Conservation (phyloP, 495 filamentous ascomycete genomes). For the Podospora sp. region DNA sequence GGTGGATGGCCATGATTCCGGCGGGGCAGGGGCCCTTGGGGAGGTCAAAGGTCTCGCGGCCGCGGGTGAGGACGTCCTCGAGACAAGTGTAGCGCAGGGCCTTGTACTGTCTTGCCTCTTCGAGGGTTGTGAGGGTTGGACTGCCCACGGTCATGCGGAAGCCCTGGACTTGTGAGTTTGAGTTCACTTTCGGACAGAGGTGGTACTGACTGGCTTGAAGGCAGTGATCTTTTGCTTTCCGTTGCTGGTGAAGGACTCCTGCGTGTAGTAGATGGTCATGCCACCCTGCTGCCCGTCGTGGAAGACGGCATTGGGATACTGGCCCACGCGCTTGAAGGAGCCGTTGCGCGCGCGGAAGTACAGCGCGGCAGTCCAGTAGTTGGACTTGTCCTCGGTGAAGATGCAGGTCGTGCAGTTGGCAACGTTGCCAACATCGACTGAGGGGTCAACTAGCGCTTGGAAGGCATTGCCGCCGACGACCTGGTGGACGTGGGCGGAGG, state of each 20-base stretch:
- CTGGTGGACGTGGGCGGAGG: slow-evolving; percentile 50
- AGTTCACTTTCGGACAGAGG: neutral
- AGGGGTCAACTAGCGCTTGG: slow-evolving; percentile 43
- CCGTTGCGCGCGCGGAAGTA: slow-evolving; percentile 52
- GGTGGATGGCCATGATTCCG: slow-evolving; percentile 51
- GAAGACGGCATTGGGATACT: slow-evolving; percentile 34
- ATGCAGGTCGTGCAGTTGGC: slow-evolving; percentile 32
- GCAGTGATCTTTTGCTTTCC: slow-evolving; percentile 41
- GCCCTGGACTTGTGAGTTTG: slow-evolving; percentile 32
- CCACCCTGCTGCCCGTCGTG: slow-evolving; percentile 41
- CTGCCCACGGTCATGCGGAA: slow-evolving; percentile 55
- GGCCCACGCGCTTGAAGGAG: slow-evolving; percentile 43
- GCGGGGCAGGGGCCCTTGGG: slow-evolving; percentile 44
- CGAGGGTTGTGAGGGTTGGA: slow-evolving; percentile 28
- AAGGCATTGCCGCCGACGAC: slow-evolving; percentile 53
- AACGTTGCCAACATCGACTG: slow-evolving; percentile 42
- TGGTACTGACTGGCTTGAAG: slow-evolving; percentile 42
- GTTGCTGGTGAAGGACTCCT: slow-evolving; percentile 42
- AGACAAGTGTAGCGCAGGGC: slow-evolving; percentile 50
- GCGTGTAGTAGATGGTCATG: slow-evolving; percentile 50
- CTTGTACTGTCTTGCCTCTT: slow-evolving; percentile 35
- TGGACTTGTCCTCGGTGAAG: slow-evolving; percentile 27
- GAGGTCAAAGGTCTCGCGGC: slow-evolving; percentile 44
- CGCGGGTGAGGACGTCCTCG: slow-evolving; percentile 34
- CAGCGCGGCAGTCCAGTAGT: slow-evolving; percentile 47